These are phyloP conservation scores for Picea glauca DNA, from an alignment of 75 land plant genomes.

Conservation along the genomic window DNA sequence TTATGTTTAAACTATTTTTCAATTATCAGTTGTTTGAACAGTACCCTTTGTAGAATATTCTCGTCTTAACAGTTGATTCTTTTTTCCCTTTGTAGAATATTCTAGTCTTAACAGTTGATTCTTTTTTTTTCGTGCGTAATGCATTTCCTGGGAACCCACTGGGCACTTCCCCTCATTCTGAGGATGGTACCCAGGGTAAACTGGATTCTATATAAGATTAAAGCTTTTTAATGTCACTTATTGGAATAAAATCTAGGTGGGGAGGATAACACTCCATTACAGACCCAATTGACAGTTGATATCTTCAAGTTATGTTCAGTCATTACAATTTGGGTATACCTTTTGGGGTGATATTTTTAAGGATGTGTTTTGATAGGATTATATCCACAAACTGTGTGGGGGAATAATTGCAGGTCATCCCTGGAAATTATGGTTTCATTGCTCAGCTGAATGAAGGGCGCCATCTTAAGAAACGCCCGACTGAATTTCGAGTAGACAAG, in stretches of 20 bases:
- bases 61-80: background rate
- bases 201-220: too few species aligned
- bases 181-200: too few species aligned
- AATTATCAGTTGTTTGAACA: background rate
- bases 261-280: too few species aligned
- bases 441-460: slow-evolving; percentile 97
- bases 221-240: too few species aligned
- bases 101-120: background rate
- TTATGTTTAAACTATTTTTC: slow-evolving; percentile 1
- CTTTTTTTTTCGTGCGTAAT: too few species aligned
- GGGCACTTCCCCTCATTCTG: too few species aligned
- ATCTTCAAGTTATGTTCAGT: background rate
- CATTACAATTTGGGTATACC: background rate
- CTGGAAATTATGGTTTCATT: slow-evolving; percentile 85
- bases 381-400: background rate
- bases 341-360: background rate
- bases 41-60: background rate
- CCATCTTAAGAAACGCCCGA: slow-evolving; percentile 93
- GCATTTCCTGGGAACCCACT: too few species aligned
- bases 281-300: too few species aligned
- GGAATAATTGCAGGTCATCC: slow-evolving; percentile 53
- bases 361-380: background rate
- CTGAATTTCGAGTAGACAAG: slow-evolving; percentile 90
- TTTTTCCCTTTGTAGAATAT: background rate
- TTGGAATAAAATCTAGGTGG: too few species aligned